A percentile compares a stretch with the other conserved stretches of the same genome.
Evolutionary conservation across 1,284 basidiomycete genomes (phyloP).

Genomic region (Apiotrichum domesticum): DNA sequence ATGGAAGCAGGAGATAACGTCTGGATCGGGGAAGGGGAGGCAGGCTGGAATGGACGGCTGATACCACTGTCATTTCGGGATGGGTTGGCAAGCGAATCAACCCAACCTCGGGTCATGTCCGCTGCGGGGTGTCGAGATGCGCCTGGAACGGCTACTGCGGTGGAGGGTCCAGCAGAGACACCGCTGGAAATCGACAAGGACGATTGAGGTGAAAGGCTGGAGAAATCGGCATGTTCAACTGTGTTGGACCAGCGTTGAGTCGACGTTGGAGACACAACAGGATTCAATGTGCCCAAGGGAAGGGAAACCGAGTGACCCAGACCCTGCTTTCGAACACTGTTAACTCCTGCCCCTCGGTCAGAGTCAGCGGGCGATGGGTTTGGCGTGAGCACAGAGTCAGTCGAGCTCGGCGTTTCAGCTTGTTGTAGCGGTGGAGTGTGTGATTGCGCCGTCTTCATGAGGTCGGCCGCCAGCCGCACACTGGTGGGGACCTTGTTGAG

Average conservation of each 20-base stretch:
- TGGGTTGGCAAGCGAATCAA: background rate
- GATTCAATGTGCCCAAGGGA: slow-evolving; percentile 1
- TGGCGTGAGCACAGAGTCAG: slow-evolving; percentile 27
- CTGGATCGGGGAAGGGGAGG: background rate
- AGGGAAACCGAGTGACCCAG: slow-evolving; percentile 8
- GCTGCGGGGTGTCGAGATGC: background rate
- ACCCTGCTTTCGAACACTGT: background rate
- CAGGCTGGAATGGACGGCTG: background rate
- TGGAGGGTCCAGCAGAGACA: background rate
- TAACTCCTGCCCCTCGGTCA: background rate
- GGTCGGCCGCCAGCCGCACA: slow-evolving; percentile 51
- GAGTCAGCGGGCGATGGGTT: slow-evolving; percentile 25
- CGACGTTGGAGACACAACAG: background rate
- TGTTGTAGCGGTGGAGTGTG: slow-evolving; percentile 13
- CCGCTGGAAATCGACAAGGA: background rate
- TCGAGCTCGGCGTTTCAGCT: slow-evolving; percentile 11
- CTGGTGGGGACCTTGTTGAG: slow-evolving; percentile 53
- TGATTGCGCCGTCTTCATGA: slow-evolving; percentile 35
- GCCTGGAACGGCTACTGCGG: background rate
- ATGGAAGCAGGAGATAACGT: slow-evolving; percentile 3
- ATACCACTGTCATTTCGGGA: background rate
- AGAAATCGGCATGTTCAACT: background rate
- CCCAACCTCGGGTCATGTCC: background rate
- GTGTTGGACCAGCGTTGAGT: background rate
- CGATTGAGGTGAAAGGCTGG: slow-evolving; percentile 2